Evolutionary conservation across 768 basidiomycete species (phyloP).

Genomic region (Mycena rosella): DNA sequence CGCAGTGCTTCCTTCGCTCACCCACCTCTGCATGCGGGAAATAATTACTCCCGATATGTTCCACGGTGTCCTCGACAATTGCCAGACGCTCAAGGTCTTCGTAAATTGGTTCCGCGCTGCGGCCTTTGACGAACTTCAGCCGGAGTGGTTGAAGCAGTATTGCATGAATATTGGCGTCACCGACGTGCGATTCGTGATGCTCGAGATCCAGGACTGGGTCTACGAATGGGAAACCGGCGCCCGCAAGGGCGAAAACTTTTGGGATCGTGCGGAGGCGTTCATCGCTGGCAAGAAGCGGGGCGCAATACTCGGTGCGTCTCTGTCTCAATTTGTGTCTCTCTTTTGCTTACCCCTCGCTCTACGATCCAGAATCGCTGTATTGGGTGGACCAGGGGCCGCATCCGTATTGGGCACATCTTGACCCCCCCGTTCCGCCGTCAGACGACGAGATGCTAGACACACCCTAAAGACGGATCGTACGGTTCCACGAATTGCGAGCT

Average conservation of each 20-base stretch:
- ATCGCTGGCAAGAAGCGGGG: background rate
- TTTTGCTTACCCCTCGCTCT: background rate
- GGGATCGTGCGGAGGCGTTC: constrained; percentile 1
- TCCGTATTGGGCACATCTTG: no score
- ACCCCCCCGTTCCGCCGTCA: no score
- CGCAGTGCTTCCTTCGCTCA: background rate
- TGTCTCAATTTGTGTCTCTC: background rate
- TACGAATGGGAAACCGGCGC: constrained; percentile 1
- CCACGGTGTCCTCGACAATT: background rate
- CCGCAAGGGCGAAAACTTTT: background rate
- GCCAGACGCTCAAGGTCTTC: background rate
- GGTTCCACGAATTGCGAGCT: no score
- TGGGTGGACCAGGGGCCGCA: no score
- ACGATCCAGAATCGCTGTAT: background rate
- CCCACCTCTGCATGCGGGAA: constrained; percentile 4
- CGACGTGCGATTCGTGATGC: constrained; percentile 9
- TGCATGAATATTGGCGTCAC: background rate
- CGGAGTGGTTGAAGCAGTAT: background rate
- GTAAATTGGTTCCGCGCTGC: background rate
- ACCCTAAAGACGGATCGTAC: no score
- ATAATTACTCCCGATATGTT: background rate
- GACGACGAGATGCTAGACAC: no score
- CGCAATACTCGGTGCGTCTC: background rate
- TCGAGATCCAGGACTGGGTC: constrained; percentile 3
- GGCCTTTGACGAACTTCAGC: constrained; percentile 3